Evolutionary conservation across 305 asterid genomes (phyloP), one percentile per base, ranked within the genome.

Genomic region (Stenogyne calaminthoides): DNA sequence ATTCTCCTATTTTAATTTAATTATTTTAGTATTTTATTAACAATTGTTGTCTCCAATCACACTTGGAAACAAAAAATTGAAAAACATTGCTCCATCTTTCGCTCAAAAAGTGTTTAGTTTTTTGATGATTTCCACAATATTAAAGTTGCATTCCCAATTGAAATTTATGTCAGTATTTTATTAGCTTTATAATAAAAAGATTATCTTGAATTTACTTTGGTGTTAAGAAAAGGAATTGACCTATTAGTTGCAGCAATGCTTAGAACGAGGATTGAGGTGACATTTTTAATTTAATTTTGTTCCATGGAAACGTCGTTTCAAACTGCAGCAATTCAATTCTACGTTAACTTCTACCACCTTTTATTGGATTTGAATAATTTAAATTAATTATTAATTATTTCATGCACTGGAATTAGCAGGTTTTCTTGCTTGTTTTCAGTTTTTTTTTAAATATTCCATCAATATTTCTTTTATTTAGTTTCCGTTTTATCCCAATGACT

Each of bases 241-340:
- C n/a, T 9, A 6, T n/a, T 60, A 12, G 14, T 2, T 12, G 10
- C 15, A 12, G 39, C 11, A 22, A 25, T 54, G 52, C 52, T 52
- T 34, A 16, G 6, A 54, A 6, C 9, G 40, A 36, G 74, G 11
- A 15, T 60, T 37, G 71, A 69, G 16, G 65, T 76, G 71, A 69
- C 65, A 7, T 69, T 20, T 32, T 69, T 25, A 49, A 18, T 69
- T 20, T 16, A 34, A n/a, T 73, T 73, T 39, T 27, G 54, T n/a
- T 69, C 56, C 29, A 63, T 75, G 65, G 37, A 76, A 76, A 40
- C 20, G 71, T 69, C 60, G 5, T 25, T 34, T 62, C 79, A n/a
- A 4, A 25, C 29, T 56, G 39, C 7, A 11, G 20, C 56, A 20
- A 20, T 56, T 25, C 54, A 46, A 12, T 18, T 25, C 67, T 70